phyloP scores from a whole-genome alignment of 78 protist genomes.

The Dictyostelium purpureum region DNA sequence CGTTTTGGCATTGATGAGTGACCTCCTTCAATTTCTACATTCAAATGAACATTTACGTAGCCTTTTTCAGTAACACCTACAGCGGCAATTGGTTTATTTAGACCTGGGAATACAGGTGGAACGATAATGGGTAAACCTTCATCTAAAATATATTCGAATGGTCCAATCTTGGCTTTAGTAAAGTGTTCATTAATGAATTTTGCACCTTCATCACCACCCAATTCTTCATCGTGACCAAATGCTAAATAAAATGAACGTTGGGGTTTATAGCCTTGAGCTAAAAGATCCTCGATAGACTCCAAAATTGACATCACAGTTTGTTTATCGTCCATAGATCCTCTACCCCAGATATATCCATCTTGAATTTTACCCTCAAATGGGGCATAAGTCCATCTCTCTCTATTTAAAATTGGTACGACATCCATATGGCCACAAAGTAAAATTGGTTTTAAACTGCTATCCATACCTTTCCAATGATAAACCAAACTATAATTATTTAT shows the following conservation, averaged over 20 bases:
- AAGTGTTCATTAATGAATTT: background rate
- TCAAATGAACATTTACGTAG: background rate
- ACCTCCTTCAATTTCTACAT: constrained; percentile 19
- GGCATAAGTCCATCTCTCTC: constrained; percentile 33
- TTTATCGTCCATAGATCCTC: constrained; percentile 71
- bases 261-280: constrained; percentile 22
- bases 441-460: constrained; percentile 24
- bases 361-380: constrained; percentile 49
- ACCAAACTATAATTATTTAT: constrained; percentile 10
- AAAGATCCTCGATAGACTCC: constrained; percentile 40
- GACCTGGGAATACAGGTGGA: constrained; percentile 62
- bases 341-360: constrained; percentile 47
- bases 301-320: constrained; percentile 18
- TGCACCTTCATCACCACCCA: constrained; percentile 60
- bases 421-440: constrained; percentile 32
- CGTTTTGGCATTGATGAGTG: constrained; percentile 61
- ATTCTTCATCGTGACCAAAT: constrained; percentile 73
- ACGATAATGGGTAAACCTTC: constrained; percentile 43
- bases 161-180: background rate
- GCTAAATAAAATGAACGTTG: constrained; percentile 60
- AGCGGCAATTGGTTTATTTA: constrained; percentile 26
- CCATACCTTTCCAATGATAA: constrained; percentile 51
- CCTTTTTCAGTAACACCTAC: constrained; percentile 61
- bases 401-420: constrained; percentile 46
- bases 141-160: constrained; percentile 46